Evolutionary conservation across 1,284 basidiomycete genomes (phyloP).

Genomic region (Sporisorium scitamineum): DNA sequence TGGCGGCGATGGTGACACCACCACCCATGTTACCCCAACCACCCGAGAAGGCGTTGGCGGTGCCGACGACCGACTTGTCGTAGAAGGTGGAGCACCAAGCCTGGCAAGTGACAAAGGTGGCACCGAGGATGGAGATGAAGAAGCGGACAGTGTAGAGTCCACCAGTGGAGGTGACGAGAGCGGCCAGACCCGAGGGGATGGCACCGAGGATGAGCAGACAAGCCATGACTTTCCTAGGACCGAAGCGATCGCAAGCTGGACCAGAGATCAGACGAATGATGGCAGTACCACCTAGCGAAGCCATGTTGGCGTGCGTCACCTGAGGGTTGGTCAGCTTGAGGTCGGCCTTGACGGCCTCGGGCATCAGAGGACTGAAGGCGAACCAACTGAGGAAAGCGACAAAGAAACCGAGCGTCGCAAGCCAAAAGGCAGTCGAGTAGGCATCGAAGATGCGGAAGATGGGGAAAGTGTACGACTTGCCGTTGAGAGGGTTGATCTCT

Average conservation of each 20-base stretch:
- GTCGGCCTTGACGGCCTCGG: conserved; percentile 76
- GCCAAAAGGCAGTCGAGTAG: conserved; percentile 72
- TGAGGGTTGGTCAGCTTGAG: conserved; percentile 73
- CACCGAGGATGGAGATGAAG: conserved; percentile 74
- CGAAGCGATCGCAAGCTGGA: conserved; percentile 74
- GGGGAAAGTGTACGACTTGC: conserved; percentile 75
- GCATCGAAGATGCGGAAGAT: conserved; percentile 74
- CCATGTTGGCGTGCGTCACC: conserved; percentile 75
- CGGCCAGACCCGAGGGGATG: conserved; percentile 77
- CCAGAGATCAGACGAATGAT: conserved; percentile 75
- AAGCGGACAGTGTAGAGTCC: conserved; percentile 74
- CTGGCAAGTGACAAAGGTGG: conserved; percentile 74
- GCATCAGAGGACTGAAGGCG: conserved; percentile 76
- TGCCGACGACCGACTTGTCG: conserved; percentile 76
- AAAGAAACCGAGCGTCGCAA: conserved; percentile 73
- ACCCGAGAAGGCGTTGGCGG: conserved; percentile 65
- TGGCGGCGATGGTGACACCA: conserved; percentile 73
- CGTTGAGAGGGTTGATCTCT: conserved; percentile 74
- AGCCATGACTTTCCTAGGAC: conserved; percentile 76
- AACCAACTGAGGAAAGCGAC: conserved; percentile 76
- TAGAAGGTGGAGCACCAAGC: conserved; percentile 77
- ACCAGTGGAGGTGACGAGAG: conserved; percentile 72
- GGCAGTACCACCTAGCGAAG: conserved; percentile 74
- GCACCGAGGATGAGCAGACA: conserved; percentile 75
- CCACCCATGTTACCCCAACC: conserved; percentile 72